A percentile compares a stretch with the other conserved stretches of the same genome.
Conservation (phyloP, 2,329 filamentous ascomycete genomes). For the Talaromyces sp. region DNA sequence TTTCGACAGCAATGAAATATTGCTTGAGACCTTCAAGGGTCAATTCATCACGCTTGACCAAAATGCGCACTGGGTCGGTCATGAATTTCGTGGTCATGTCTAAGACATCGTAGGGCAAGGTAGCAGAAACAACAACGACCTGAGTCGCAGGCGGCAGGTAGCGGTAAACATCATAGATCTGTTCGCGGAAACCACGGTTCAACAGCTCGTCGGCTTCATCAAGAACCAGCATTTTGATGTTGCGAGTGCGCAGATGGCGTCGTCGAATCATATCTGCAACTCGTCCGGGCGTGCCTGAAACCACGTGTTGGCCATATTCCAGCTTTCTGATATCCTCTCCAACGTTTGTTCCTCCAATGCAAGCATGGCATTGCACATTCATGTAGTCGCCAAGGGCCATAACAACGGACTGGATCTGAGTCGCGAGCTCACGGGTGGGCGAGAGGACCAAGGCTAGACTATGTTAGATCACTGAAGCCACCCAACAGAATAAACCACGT, state of each 20-base stretch:
- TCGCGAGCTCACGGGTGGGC: slow-evolving; percentile 91
- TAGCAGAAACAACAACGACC: slow-evolving; percentile 96
- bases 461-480: not conserved
- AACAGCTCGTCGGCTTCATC: slow-evolving; percentile 75
- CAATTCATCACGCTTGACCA: slow-evolving; percentile 98
- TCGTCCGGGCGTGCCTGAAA: slow-evolving; percentile 93
- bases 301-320: slow-evolving; percentile 95
- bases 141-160: slow-evolving; percentile 95
- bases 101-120: slow-evolving; percentile 92
- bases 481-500: slow-evolving; percentile 12
- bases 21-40: slow-evolving; percentile 97
- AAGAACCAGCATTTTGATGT: slow-evolving; percentile 74
- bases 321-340: slow-evolving; percentile 97
- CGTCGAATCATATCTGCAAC: slow-evolving; percentile 81
- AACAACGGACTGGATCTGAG: slow-evolving; percentile 96
- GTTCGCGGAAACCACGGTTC: slow-evolving; percentile 93
- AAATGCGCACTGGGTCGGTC: slow-evolving; percentile 92
- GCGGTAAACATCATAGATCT: slow-evolving; percentile 98
- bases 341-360: slow-evolving; percentile 96
- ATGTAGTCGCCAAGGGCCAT: slow-evolving; percentile 99
- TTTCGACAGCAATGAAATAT: slow-evolving; percentile 98
- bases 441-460: slow-evolving; percentile 76
- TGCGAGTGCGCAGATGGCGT: slow-evolving; percentile 64
- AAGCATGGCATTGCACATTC: slow-evolving; percentile 98
- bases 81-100: slow-evolving; percentile 99